These are phyloP conservation scores for Irpex sp. DNA, from an alignment of 1,284 basidiomycete species.

Conservation along the genomic window DNA sequence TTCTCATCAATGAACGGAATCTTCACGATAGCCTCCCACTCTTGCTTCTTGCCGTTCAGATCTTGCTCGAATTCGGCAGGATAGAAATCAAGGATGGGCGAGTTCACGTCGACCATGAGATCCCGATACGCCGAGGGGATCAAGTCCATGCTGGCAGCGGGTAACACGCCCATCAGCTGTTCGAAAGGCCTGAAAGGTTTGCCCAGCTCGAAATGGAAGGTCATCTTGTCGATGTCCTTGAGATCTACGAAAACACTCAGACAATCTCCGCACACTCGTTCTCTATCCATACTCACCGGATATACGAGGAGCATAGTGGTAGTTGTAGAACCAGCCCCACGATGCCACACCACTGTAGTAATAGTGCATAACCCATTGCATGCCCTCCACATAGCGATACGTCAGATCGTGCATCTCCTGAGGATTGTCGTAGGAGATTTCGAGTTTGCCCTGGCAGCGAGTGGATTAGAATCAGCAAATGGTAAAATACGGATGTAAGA, in stretches of 20 bases:
- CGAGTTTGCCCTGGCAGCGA: slow-evolving; percentile 68
- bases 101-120: slow-evolving; percentile 84
- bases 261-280: not conserved
- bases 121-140: slow-evolving; percentile 89
- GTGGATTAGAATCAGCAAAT: slow-evolving; percentile 1
- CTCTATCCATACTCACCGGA: slow-evolving; percentile 55
- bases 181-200: slow-evolving; percentile 93
- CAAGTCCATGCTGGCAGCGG: slow-evolving; percentile 84
- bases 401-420: slow-evolving; percentile 66
- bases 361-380: slow-evolving; percentile 99
- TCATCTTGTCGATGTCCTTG: slow-evolving; percentile 71
- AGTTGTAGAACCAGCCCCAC: slow-evolving; percentile 99
- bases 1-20: slow-evolving; percentile 96
- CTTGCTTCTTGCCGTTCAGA: slow-evolving; percentile 96
- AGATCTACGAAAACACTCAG: slow-evolving; percentile 51
- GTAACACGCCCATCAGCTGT: slow-evolving; percentile 98
- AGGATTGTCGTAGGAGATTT: slow-evolving; percentile 71
- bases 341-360: slow-evolving; percentile 97
- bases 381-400: slow-evolving; percentile 87
- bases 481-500: slow-evolving; percentile 1
- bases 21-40: slow-evolving; percentile 99
- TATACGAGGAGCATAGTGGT: slow-evolving; percentile 95
- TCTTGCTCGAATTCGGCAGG: slow-evolving; percentile 90
- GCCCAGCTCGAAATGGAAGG: slow-evolving; percentile 85
- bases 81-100: slow-evolving; percentile 95